These are phyloP conservation scores for Elongisporangium undulatum DNA, from an alignment of 352 stramenopile species.

Conservation along the genomic window DNA sequence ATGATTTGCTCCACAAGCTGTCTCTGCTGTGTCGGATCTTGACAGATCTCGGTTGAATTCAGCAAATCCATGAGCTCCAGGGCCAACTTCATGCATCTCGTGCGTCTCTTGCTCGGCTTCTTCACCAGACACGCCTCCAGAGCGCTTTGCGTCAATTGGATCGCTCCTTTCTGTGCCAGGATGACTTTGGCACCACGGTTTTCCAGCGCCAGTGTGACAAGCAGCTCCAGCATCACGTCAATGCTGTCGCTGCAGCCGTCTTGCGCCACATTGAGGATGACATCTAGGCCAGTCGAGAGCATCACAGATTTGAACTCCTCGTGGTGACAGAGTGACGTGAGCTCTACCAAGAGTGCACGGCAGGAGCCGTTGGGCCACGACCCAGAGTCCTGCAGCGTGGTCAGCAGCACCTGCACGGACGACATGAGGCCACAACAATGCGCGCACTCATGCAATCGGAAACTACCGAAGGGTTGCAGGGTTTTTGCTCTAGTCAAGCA, in stretches of 20 bases:
- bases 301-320: constrained; percentile 29
- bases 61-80: constrained; percentile 38
- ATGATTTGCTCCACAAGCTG: constrained; percentile 15
- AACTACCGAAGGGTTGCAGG: not conserved
- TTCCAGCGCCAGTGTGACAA: constrained; percentile 27
- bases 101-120: constrained; percentile 25
- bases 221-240: constrained; percentile 40
- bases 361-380: constrained; percentile 12
- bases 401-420: constrained; percentile 35
- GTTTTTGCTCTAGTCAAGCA: not conserved
- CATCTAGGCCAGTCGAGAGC: constrained; percentile 22
- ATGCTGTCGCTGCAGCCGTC: constrained; percentile 11
- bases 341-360: constrained; percentile 22
- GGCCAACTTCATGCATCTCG: constrained; percentile 30
- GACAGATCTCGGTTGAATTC: constrained; percentile 4
- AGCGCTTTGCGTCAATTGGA: constrained; percentile 22
- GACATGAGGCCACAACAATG: constrained; percentile 20
- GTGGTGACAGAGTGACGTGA: constrained; percentile 31
- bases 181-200: constrained; percentile 10
- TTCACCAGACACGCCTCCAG: constrained; percentile 9
- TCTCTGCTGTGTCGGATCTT: constrained; percentile 12
- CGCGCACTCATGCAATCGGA: not conserved
- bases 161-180: constrained; percentile 15
- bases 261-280: constrained; percentile 18
- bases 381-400: constrained; percentile 26